These are phyloP conservation scores for Zygosaccharomyces pseudobailii DNA, from an alignment of 1,139 yeast genomes.

Conservation along the genomic window DNA sequence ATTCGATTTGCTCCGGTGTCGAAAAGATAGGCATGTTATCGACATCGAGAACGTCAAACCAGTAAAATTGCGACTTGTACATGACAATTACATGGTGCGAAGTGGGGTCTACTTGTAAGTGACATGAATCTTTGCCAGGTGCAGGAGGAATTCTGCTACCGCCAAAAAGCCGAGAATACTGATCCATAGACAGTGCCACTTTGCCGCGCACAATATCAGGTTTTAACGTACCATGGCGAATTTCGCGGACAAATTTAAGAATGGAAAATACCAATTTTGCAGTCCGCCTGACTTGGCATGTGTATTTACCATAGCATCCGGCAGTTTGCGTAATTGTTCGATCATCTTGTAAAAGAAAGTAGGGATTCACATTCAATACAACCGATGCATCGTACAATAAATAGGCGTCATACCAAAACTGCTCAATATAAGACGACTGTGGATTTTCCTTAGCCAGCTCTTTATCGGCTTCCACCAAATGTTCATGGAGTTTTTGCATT, in stretches of 20 bases:
- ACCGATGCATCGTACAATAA: constrained; percentile 84
- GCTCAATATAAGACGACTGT: constrained; percentile 75
- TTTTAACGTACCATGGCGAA: constrained; percentile 70
- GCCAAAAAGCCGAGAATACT: constrained; percentile 79
- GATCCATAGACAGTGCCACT: constrained; percentile 81
- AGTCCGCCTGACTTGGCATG: constrained; percentile 67
- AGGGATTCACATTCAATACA: constrained; percentile 81
- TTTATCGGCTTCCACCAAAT: constrained; percentile 43
- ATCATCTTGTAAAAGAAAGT: constrained; percentile 82
- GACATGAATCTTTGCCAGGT: constrained; percentile 53
- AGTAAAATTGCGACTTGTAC: constrained; percentile 82
- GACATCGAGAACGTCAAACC: constrained; percentile 85
- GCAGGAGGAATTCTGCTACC: constrained; percentile 80
- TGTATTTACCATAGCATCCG: constrained; percentile 24
- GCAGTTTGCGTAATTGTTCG: constrained; percentile 64
- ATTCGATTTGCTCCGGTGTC: constrained; percentile 67
- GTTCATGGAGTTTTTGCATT: constrained; percentile 19
- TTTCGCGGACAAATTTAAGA: constrained; percentile 70
- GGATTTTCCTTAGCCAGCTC: constrained; percentile 60
- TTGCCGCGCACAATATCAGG: constrained; percentile 64
- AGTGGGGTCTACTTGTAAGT: constrained; percentile 72
- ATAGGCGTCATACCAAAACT: constrained; percentile 90
- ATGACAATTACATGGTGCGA: constrained; percentile 81
- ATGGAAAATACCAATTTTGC: constrained; percentile 76
- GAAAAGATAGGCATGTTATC: constrained; percentile 59